Base-by-base conservation (phyloP, 2,329 filamentous ascomycete genomes). In the Fusarium bactridioides region DNA sequence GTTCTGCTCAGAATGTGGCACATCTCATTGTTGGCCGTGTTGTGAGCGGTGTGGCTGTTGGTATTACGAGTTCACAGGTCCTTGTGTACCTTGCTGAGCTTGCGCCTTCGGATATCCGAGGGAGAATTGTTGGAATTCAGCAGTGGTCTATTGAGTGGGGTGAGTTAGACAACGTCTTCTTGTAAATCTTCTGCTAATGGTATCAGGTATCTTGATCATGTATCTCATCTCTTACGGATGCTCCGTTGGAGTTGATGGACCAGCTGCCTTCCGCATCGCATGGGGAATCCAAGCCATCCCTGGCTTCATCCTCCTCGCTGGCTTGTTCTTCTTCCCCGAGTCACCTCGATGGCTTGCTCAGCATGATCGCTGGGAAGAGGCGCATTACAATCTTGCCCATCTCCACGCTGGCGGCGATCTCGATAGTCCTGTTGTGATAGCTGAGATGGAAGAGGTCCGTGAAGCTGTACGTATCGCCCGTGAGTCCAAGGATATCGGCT, bases 61-160 rank as follows among this genome's bases (percentile, higher is more conserved):
- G 91, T 74, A 90, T 92, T 77, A 90, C 88, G 68, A 91, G 89
- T 41, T 88, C 90, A 6, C 90, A 92, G 76, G 90, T 91, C 5
- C 90, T 90, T 7, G 90, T 92, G 37, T 93, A 92, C 77, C 87
- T 92, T 27, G 87, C 90, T 27, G 91, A 93, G 78, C 84, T 93
- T 35, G 88, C 91, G 23, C 87, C 88, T 51, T 85, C 86, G 4
- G 75, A 80, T 40, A 85, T 81, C 69, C 87, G 91, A 69, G 91
- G 91, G 21, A 86, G 90, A 47, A 85, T 94, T 38, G 91, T 94
- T 21, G 90, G 91, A 58, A 87, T 89, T 47, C 92, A 94, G 79
- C 92, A 94, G 79, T 92, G 91, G 84, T 90, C 91, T 31, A 94
- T 94, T 68, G 92, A 92, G 72, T 92, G 80, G 80, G 81, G 80